These are phyloP conservation scores for Candida arabinofermentans DNA, from an alignment of 805 yeast species.

Conservation along the genomic window DNA sequence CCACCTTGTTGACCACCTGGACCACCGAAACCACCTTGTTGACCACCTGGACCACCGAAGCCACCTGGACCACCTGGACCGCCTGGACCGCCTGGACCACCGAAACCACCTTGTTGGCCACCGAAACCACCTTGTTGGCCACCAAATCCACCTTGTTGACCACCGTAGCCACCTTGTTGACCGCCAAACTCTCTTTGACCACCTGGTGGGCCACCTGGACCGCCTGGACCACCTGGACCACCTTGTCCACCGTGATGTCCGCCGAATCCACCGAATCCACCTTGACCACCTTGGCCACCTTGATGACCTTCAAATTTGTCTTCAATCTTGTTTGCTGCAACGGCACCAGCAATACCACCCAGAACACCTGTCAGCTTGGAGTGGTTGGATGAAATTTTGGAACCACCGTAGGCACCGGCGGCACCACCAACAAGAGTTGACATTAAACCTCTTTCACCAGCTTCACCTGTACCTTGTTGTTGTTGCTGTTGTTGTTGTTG, in stretches of 20 bases:
- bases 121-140: conserved; percentile 14
- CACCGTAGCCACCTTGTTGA: conserved; percentile 6
- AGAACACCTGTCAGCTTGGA: conserved; percentile 41
- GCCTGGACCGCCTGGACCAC: conserved; percentile 9
- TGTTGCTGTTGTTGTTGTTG: conserved; percentile 29
- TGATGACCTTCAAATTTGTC: background rate
- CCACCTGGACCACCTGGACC: conserved; percentile 7
- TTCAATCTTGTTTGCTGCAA: too few species aligned
- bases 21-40: conserved; percentile 17
- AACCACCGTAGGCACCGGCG: conserved; percentile 52
- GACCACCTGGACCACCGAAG: conserved; percentile 18
- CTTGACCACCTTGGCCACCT: conserved; percentile 22
- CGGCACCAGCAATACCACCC: conserved; percentile 55
- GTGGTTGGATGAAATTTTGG: conserved; percentile 38
- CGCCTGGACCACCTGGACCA: conserved; percentile 12
- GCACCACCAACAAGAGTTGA: conserved; percentile 47
- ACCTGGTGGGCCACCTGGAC: conserved; percentile 3
- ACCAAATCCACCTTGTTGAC: conserved; percentile 4
- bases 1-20: too few species aligned
- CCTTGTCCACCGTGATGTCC: conserved; percentile 13
- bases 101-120: conserved; percentile 21
- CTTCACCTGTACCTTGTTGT: conserved; percentile 22
- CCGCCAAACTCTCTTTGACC: conserved; percentile 5
- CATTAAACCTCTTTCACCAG: conserved; percentile 40
- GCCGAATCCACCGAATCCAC: conserved; percentile 5